phyloP scores from a whole-genome alignment of 2,329 filamentous ascomycete species.

The Onygenales sp. region DNA sequence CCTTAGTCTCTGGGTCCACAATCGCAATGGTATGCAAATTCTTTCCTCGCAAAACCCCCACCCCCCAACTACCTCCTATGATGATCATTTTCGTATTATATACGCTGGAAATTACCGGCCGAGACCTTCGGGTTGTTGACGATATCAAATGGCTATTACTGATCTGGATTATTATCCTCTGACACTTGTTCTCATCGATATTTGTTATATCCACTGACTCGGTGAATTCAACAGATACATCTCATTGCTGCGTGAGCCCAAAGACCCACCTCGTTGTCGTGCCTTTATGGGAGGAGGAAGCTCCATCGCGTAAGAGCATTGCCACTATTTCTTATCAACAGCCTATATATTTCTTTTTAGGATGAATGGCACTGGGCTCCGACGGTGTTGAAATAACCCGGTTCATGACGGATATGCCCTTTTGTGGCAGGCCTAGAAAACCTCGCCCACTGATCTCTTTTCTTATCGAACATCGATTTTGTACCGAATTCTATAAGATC shows the following conservation, averaged over 20 bases:
- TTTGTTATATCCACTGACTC: background rate
- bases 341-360: slow-evolving; percentile 33
- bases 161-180: slow-evolving; percentile 1
- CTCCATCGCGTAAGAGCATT: background rate
- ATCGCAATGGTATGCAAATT: slow-evolving; percentile 1
- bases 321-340: slow-evolving; percentile 8
- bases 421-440: slow-evolving; percentile 99
- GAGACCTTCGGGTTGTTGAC: slow-evolving; percentile 62
- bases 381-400: slow-evolving; percentile 49
- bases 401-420: slow-evolving; percentile 76
- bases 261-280: background rate
- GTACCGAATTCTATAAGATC: background rate
- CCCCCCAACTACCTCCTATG: slow-evolving; percentile 5
- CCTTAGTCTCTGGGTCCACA: background rate
- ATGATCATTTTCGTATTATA: slow-evolving; percentile 29
- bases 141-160: slow-evolving; percentile 78
- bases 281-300: background rate
- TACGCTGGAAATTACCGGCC: slow-evolving; percentile 97
- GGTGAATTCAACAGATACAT: background rate
- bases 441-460: slow-evolving; percentile 81
- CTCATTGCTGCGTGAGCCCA: background rate
- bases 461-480: background rate
- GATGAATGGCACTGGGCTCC: slow-evolving; percentile 99
- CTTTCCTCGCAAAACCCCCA: background rate
- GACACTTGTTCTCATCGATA: background rate